These are phyloP conservation scores for Ramaria rubella DNA, from an alignment of 768 basidiomycete genomes.

Conservation along the genomic window DNA sequence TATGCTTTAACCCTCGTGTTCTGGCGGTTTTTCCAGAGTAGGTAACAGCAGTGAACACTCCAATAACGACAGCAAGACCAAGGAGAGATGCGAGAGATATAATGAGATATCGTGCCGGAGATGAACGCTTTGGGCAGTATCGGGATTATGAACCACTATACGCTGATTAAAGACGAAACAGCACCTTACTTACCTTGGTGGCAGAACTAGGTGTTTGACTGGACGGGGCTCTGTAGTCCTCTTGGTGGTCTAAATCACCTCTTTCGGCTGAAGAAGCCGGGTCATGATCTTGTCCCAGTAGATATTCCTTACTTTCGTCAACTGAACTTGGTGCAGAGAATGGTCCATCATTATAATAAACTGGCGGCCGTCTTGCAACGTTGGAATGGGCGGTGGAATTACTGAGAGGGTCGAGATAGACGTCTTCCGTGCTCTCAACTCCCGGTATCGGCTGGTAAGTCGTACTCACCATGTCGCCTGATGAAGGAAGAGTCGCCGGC, in stretches of 20 bases:
- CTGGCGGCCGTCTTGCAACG: constrained; percentile 22
- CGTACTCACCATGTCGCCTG: constrained; percentile 22
- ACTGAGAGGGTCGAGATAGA: constrained; percentile 12
- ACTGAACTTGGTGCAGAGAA: constrained; percentile 79
- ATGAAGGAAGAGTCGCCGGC: neutral
- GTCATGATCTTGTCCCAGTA: constrained; percentile 39
- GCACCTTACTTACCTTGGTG: neutral
- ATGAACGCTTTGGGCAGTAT: constrained; percentile 7
- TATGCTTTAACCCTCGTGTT: constrained; percentile 45
- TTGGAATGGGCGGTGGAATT: constrained; percentile 10
- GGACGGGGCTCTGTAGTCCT: constrained; percentile 10
- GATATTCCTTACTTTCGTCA: constrained; percentile 48
- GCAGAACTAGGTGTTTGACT: neutral
- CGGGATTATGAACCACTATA: neutral
- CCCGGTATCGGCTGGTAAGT: constrained; percentile 27
- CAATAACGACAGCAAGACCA: constrained; percentile 58
- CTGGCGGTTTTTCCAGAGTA: constrained; percentile 52
- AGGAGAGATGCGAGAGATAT: constrained; percentile 56
- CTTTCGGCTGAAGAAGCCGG: constrained; percentile 25
- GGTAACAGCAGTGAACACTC: constrained; percentile 66
- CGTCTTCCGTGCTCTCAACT: constrained; percentile 20
- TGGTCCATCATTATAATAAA: constrained; percentile 70
- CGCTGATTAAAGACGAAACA: neutral
- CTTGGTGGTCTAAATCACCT: constrained; percentile 18
- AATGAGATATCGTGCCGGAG: constrained; percentile 56